Evolutionary conservation across 495 filamentous ascomycete species (phyloP), one percentile per base, ranked within the genome.

Genomic region (Annulohypoxylon moriforme): DNA sequence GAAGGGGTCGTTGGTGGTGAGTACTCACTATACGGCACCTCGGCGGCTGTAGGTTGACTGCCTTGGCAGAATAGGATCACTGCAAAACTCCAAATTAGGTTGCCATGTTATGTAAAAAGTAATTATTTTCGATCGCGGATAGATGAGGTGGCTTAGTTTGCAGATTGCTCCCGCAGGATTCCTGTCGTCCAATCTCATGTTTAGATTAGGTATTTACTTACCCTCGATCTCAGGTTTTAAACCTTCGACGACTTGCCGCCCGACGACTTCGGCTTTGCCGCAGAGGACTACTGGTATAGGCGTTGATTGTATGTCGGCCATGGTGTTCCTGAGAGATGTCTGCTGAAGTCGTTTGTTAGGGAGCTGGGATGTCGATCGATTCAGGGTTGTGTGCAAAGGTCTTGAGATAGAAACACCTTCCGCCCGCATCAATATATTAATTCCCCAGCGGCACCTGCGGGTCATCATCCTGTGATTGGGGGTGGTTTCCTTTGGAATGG

Each of bases 51-150:
- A n/a, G 68, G 40, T 7, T 67, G 11, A 11, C 57, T 62, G 42
- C 68, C 68, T 13, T 67, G 56, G n/a, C 68, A 71, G 50, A 71
- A 67, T 31, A 71, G 62, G 33, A 67, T 67, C 29, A 71, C 68
- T 71, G 16, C 22, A n/a, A 29, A 29, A 31, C 40, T 44, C 22
- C 33, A 53, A 7, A 16, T 16, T 50, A n/a, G 16, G 13, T 14
- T 9, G 18, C 42, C 9, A 25, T 31, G 53, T 13, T 46, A n/a
- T 52, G 18, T 25, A 49, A 24, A 25, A 3, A 20, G 33, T n/a
- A 27, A 14, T 50, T 22, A 38, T 8, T 50, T 52, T 20, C 18
- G 31, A 9, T 22, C 5, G 29, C 10, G 29, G 31, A 18, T 36
- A 36, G n/a, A 24, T 22, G 29, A 36, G n/a, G 31, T 11, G 29